These are phyloP conservation scores for Cryptococcus amylolentus DNA, from an alignment of 1,284 basidiomycete genomes.

Conservation along the genomic window DNA sequence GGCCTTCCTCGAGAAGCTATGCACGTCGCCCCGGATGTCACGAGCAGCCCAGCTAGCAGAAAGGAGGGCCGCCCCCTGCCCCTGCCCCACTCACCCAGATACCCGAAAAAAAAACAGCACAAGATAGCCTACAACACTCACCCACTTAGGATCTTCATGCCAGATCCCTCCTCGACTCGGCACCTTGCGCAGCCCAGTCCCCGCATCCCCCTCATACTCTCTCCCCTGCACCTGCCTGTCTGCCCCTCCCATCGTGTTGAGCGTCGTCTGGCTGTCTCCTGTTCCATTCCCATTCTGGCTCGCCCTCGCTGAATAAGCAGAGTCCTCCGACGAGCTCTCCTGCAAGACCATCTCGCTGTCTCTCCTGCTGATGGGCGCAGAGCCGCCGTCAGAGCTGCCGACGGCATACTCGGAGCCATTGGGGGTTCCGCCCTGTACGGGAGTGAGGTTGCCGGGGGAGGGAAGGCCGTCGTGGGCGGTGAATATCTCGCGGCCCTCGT, in stretches of 20 bases:
- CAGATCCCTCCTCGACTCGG: constrained; percentile 40
- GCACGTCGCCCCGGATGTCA: too few species aligned
- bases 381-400: constrained; percentile 3
- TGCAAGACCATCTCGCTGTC: constrained; percentile 18
- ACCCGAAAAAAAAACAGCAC: neutral
- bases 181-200: constrained; percentile 29
- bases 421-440: constrained; percentile 29
- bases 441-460: constrained; percentile 44
- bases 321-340: neutral
- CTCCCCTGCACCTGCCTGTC: neutral
- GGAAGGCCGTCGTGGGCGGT: constrained; percentile 46
- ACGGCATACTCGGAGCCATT: neutral
- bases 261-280: too few species aligned
- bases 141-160: constrained; percentile 34
- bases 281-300: too few species aligned
- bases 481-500: constrained; percentile 38
- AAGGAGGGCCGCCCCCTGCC: neutral
- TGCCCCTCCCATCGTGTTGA: neutral
- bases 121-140: constrained; percentile 21
- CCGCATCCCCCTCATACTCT: neutral
- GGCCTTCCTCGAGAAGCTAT: too few species aligned
- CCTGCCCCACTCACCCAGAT: neutral
- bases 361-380: constrained; percentile 16
- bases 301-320: too few species aligned
- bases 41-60: too few species aligned